phyloP scores from a whole-genome alignment of 2,329 filamentous ascomycete genomes.

The Trichoderma sp. region DNA sequence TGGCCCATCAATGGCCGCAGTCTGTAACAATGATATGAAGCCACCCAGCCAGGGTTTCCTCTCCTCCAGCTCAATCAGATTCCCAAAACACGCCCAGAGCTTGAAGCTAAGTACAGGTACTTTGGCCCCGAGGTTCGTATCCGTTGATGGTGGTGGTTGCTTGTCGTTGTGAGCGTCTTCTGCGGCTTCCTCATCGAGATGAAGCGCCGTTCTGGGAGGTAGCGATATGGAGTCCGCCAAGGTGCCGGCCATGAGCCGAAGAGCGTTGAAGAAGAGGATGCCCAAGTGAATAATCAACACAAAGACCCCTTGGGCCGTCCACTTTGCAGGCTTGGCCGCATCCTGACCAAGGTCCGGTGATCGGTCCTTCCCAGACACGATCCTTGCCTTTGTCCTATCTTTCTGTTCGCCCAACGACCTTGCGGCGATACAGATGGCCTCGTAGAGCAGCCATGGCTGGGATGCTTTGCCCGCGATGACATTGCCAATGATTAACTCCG shows the following conservation, averaged over 20 bases:
- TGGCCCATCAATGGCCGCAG: constrained; percentile 69
- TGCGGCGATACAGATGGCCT: constrained; percentile 72
- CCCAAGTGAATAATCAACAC: constrained; percentile 55
- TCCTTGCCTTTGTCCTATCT: constrained; percentile 21
- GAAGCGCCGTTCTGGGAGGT: constrained; percentile 46
- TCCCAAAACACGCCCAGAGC: constrained; percentile 70
- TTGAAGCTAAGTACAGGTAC: constrained; percentile 73
- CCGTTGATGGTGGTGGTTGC: neutral
- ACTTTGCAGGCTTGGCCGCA: constrained; percentile 27
- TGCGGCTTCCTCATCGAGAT: constrained; percentile 19
- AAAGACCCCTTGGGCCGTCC: constrained; percentile 49
- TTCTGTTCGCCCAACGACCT: constrained; percentile 37
- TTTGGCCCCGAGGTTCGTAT: constrained; percentile 32
- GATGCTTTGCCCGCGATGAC: constrained; percentile 75
- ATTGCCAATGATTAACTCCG: constrained; percentile 84
- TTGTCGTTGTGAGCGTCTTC: neutral
- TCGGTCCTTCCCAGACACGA: constrained; percentile 20
- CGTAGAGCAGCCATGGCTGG: constrained; percentile 87
- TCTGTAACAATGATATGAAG: constrained; percentile 71
- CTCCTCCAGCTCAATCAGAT: constrained; percentile 67
- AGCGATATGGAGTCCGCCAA: constrained; percentile 66
- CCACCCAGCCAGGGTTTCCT: constrained; percentile 92
- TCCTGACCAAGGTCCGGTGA: constrained; percentile 1
- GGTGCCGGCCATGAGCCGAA: constrained; percentile 64
- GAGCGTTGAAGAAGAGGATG: constrained; percentile 55